A percentile compares a stretch with the other conserved stretches of the same genome.
phyloP scores from a whole-genome alignment of 805 yeast species.

The Candida railenensis region DNA sequence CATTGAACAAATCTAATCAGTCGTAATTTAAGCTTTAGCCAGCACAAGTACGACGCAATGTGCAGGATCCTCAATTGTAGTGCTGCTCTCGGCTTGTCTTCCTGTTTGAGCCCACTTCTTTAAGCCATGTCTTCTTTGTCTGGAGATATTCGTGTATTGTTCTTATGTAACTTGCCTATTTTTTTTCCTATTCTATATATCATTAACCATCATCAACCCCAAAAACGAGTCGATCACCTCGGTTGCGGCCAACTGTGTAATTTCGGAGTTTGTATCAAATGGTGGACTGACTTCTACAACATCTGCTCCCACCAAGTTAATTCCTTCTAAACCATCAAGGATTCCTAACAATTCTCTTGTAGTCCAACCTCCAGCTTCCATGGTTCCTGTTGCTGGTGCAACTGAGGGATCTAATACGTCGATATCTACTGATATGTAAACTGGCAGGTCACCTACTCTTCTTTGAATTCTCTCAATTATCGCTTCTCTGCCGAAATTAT shows the following conservation, averaged over 20 bases:
- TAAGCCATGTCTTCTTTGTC: too few species aligned
- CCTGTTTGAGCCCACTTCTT: too few species aligned
- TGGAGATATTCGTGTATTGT: too few species aligned
- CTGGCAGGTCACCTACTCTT: slow-evolving; percentile 39
- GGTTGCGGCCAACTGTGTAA: slow-evolving; percentile 64
- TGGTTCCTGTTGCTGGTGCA: slow-evolving; percentile 81
- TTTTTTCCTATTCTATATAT: not conserved
- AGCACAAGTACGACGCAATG: too few species aligned
- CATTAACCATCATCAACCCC: slow-evolving; percentile 41
- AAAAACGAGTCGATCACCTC: slow-evolving; percentile 55
- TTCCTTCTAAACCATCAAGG: slow-evolving; percentile 57
- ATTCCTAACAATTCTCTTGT: slow-evolving; percentile 62
- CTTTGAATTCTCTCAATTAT: slow-evolving; percentile 35
- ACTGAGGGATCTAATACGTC: slow-evolving; percentile 72
- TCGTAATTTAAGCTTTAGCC: too few species aligned
- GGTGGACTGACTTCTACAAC: slow-evolving; percentile 75
- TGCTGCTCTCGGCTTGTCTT: too few species aligned
- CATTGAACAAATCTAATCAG: too few species aligned
- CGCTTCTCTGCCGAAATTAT: slow-evolving; percentile 34
- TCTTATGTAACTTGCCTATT: too few species aligned
- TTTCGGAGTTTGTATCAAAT: slow-evolving; percentile 57
- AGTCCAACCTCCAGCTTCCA: slow-evolving; percentile 74
- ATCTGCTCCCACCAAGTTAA: slow-evolving; percentile 71
- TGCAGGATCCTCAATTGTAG: too few species aligned
- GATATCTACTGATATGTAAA: slow-evolving; percentile 48